Conservation (phyloP, 768 basidiomycete species). For the Auricularia sp. region DNA sequence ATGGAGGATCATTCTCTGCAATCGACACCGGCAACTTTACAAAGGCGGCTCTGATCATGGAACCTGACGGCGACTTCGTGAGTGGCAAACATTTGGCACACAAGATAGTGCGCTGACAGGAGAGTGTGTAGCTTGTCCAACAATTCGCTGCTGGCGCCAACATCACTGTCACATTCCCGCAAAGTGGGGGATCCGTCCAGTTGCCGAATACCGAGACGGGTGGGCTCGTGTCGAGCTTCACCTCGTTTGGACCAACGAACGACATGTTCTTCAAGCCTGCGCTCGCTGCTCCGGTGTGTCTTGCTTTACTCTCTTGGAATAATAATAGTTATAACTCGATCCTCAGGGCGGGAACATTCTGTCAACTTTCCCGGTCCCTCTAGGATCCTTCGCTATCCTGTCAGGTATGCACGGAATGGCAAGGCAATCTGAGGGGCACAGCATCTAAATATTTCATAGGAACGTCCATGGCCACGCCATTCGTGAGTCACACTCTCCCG, state of each 20-base stretch:
- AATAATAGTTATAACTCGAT: background rate
- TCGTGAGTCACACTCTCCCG: constrained; percentile 7
- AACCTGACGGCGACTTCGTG: constrained; percentile 46
- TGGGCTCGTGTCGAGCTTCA: constrained; percentile 47
- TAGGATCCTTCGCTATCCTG: constrained; percentile 29
- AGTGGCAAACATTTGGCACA: constrained; percentile 13
- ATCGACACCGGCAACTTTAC: constrained; percentile 37
- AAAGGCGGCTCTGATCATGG: constrained; percentile 37
- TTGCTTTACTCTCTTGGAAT: background rate
- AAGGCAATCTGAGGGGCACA: too few relatives aligned
- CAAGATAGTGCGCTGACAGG: background rate
- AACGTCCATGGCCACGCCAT: constrained; percentile 34
- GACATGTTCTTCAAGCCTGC: constrained; percentile 35
- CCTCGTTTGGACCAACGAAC: constrained; percentile 49
- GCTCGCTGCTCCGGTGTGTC: background rate
- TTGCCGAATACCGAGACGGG: constrained; percentile 38
- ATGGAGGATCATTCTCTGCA: constrained; percentile 35
- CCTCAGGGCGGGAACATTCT: constrained; percentile 36
- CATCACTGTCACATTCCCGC: constrained; percentile 39
- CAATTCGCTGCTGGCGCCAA: constrained; percentile 36
- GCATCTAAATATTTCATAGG: background rate
- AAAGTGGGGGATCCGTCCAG: constrained; percentile 30
- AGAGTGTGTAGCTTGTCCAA: constrained; percentile 32
- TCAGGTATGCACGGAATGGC: constrained; percentile 20
- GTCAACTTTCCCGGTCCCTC: constrained; percentile 33